Conservation (phyloP, 495 filamentous ascomycete genomes). For the Penicillium cataractarum region DNA sequence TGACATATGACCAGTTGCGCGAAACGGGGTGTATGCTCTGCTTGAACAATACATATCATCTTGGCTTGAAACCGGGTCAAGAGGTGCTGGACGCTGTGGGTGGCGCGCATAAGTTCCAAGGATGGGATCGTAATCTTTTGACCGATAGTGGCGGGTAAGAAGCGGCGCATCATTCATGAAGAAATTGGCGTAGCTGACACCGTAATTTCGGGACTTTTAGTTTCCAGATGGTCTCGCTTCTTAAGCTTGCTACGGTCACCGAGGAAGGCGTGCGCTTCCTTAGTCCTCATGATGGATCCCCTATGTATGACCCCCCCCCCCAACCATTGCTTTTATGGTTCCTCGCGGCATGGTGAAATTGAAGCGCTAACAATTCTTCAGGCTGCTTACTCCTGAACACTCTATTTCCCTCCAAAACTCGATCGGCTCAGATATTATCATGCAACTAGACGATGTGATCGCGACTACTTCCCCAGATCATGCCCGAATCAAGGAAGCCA, state of each 20-base stretch:
- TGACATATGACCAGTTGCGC: constrained; percentile 91
- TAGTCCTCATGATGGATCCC: constrained; percentile 88
- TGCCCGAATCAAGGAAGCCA: constrained; percentile 86
- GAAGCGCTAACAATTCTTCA: constrained; percentile 23
- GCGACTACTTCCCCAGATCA: constrained; percentile 91
- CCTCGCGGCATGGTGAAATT: not conserved
- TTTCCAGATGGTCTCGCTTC: constrained; percentile 97
- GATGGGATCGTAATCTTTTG: constrained; percentile 92
- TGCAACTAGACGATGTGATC: constrained; percentile 98
- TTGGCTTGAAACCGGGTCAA: constrained; percentile 93
- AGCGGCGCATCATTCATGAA: not conserved
- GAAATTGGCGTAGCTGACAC: constrained; percentile 19
- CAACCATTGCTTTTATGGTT: not conserved
- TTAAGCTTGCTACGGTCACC: constrained; percentile 91
- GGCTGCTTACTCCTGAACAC: constrained; percentile 93
- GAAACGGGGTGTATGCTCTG: constrained; percentile 87
- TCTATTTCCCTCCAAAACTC: constrained; percentile 95
- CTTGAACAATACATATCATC: constrained; percentile 96
- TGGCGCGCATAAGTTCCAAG: constrained; percentile 90
- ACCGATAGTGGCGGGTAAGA: constrained; percentile 96
- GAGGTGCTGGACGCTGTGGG: constrained; percentile 82
- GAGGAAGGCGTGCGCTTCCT: constrained; percentile 96
- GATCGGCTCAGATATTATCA: constrained; percentile 98
- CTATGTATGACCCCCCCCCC: constrained; percentile 63
- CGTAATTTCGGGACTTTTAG: constrained; percentile 44